A percentile compares a stretch with the other conserved stretches of the same genome.
Conservation (phyloP, 805 yeast genomes). For the Metschnikowia dekortorum region DNA sequence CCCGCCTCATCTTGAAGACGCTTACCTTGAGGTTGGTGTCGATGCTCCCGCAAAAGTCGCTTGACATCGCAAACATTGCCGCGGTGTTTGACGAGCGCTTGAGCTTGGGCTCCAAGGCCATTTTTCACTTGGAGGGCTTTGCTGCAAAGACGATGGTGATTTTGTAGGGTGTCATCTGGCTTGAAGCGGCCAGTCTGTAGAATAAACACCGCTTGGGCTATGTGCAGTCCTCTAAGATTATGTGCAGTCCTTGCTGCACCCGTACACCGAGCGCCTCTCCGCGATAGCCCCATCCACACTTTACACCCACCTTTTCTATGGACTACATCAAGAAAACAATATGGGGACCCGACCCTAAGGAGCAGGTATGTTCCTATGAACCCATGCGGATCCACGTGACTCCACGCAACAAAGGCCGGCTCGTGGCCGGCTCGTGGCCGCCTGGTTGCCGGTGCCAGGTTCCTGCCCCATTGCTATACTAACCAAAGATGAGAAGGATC, state of each 20-base stretch:
- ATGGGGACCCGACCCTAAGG: conserved; percentile 97
- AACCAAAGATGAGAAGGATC: conserved; percentile 58
- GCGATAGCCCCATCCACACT: not conserved
- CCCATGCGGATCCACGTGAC: not conserved
- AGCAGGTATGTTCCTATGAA: conserved; percentile 47
- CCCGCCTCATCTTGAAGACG: conserved; percentile 69
- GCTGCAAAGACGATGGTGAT: conserved; percentile 81
- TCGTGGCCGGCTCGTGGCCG: no score
- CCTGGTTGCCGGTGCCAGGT: no score
- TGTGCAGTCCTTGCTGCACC: not conserved
- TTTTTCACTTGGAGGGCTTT: conserved; percentile 93
- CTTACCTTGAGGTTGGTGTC: conserved; percentile 43
- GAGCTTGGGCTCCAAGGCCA: conserved; percentile 80
- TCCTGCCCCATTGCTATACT: not conserved
- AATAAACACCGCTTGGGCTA: not conserved
- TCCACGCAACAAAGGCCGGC: no score
- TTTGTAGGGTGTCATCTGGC: not conserved
- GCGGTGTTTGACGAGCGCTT: conserved; percentile 80
- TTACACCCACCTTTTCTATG: conserved; percentile 41
- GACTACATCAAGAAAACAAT: conserved; percentile 79
- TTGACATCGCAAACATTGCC: conserved; percentile 52
- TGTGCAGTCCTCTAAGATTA: not conserved
- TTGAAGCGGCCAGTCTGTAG: not conserved
- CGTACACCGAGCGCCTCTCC: not conserved
- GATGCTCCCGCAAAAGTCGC: conserved; percentile 28